Conservation (phyloP, 1,284 basidiomycete species). For the Violaceomyces palustris region DNA sequence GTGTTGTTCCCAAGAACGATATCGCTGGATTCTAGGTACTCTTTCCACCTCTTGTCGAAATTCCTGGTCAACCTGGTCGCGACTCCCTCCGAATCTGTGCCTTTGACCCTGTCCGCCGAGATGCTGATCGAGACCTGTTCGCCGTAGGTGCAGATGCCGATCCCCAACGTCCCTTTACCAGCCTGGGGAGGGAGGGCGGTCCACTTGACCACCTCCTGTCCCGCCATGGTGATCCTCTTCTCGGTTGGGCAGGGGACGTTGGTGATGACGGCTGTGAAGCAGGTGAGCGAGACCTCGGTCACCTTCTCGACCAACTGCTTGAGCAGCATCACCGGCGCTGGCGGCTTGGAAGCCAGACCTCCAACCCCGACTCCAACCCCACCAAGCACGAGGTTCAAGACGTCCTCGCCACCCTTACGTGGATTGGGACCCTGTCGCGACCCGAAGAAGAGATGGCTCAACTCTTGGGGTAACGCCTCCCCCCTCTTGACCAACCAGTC, state of each 20-base stretch:
- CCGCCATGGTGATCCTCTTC: slow-evolving; percentile 31
- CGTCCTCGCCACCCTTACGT: too few relatives aligned
- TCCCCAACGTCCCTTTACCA: slow-evolving; percentile 41
- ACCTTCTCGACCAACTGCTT: too few relatives aligned
- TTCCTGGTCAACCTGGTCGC: slow-evolving; percentile 28
- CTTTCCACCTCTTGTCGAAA: slow-evolving; percentile 28
- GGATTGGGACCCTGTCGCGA: too few relatives aligned
- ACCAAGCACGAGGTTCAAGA: too few relatives aligned
- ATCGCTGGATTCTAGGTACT: slow-evolving; percentile 19
- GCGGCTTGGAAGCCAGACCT: too few relatives aligned
- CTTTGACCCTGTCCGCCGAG: slow-evolving; percentile 38
- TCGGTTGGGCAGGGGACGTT: slow-evolving; percentile 47
- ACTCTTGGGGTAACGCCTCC: too few relatives aligned
- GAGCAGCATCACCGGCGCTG: too few relatives aligned
- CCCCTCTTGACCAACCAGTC: too few relatives aligned
- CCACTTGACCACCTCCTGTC: slow-evolving; percentile 27
- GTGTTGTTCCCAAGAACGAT: too few relatives aligned
- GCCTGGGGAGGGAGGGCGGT: slow-evolving; percentile 44
- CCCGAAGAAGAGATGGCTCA: too few relatives aligned
- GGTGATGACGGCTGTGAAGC: slow-evolving; percentile 41
- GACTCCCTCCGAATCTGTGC: slow-evolving; percentile 29
- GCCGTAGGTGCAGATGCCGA: slow-evolving; percentile 48
- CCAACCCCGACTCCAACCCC: too few relatives aligned
- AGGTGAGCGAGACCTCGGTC: slow-evolving; percentile 15
- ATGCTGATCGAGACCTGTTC: slow-evolving; percentile 37